A percentile compares a stretch with the other conserved stretches of the same genome.
These are phyloP conservation scores for Cordyceps sp. DNA, from an alignment of 2,329 filamentous ascomycete species.

Conservation along the genomic window DNA sequence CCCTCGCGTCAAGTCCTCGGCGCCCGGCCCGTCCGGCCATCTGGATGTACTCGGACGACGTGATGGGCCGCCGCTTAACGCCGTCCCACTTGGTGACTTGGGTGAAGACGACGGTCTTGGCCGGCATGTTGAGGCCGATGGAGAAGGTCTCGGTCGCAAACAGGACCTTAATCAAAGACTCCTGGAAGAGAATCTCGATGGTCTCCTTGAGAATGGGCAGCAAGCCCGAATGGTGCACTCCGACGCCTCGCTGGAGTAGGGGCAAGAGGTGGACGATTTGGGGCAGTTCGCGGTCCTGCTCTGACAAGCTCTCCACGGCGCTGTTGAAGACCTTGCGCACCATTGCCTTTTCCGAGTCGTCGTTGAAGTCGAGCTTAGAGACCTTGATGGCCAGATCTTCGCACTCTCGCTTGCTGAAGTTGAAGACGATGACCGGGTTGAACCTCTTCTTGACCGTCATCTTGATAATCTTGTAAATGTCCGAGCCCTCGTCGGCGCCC, in stretches of 20 bases:
- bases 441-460: constrained; percentile 98
- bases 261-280: constrained; percentile 87
- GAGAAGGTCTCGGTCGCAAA: constrained; percentile 98
- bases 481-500: constrained; percentile 50
- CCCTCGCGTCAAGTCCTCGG: constrained; percentile 90
- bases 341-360: constrained; percentile 88
- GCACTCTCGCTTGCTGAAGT: constrained; percentile 96
- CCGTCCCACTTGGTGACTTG: constrained; percentile 94
- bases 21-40: constrained; percentile 97
- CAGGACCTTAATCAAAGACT: constrained; percentile 91
- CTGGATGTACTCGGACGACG: constrained; percentile 91
- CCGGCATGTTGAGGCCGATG: constrained; percentile 97
- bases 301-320: constrained; percentile 81
- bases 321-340: constrained; percentile 87
- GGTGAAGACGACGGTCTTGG: constrained; percentile 98
- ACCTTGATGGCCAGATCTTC: constrained; percentile 81
- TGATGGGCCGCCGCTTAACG: constrained; percentile 61
- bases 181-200: constrained; percentile 97
- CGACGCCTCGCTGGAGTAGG: constrained; percentile 77
- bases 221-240: constrained; percentile 91
- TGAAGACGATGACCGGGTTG: constrained; percentile 98
- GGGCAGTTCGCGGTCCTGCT: constrained; percentile 74
- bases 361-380: constrained; percentile 81
- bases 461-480: constrained; percentile 94
- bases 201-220: constrained; percentile 95